Evolutionary conservation across 306 rosid species (phyloP).

Genomic region (Casuarina equisetifolia): DNA sequence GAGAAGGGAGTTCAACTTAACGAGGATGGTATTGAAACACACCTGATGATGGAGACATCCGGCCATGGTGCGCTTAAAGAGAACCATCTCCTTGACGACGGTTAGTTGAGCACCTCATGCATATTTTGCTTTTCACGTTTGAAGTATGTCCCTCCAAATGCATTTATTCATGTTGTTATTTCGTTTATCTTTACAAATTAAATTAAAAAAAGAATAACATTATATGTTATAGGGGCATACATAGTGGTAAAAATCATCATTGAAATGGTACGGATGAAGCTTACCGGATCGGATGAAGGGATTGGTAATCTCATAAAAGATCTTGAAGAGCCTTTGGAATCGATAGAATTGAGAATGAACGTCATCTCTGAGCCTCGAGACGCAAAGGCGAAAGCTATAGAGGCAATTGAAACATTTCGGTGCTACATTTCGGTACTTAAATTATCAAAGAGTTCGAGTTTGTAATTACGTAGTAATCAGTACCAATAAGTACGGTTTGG

Average conservation of each 20-base stretch:
- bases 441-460: neutral
- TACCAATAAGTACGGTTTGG: neutral
- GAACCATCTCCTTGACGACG: conserved; percentile 89
- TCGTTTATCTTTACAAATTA: too few species aligned
- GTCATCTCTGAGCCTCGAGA: conserved; percentile 62
- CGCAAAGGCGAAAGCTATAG: conserved; percentile 69
- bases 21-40: conserved; percentile 64
- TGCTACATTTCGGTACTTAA: conserved; percentile 59
- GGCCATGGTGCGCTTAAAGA: conserved; percentile 94
- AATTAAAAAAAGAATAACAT: too few species aligned
- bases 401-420: conserved; percentile 67
- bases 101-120: conserved; percentile 33
- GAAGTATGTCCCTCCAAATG: too few species aligned
- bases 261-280: conserved; percentile 90
- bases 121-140: neutral
- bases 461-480: neutral
- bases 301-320: conserved; percentile 73
- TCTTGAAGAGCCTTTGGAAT: conserved; percentile 76
- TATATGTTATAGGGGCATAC: conserved; percentile 55
- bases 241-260: conserved; percentile 85
- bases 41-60: conserved; percentile 91
- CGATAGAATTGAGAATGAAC: conserved; percentile 66
- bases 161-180: too few species aligned
- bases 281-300: conserved; percentile 73
- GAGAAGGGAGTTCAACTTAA: conserved; percentile 82